Evolutionary conservation across 1,284 basidiomycete species (phyloP).

Genomic region (Moniliophthora roreri): DNA sequence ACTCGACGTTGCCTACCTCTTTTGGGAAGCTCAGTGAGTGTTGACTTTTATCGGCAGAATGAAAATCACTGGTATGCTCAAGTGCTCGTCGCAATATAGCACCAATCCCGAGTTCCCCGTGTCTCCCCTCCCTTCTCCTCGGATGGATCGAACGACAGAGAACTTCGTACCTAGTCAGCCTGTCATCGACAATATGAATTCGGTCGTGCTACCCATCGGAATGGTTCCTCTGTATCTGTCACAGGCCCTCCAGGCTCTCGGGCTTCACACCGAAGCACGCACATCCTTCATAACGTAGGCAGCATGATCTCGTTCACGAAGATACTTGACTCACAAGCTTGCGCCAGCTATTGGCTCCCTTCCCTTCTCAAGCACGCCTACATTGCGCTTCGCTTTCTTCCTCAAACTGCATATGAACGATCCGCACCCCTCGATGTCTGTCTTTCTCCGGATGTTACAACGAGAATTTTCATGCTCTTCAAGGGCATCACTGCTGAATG

Average conservation of each 20-base stretch:
- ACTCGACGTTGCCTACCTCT: conserved; percentile 30
- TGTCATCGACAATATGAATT: conserved; percentile 4
- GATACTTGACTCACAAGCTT: neutral
- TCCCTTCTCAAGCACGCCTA: conserved; percentile 35
- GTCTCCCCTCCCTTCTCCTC: conserved; percentile 15
- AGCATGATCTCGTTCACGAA: neutral
- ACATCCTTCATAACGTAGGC: conserved; percentile 16
- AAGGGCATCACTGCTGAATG: conserved; percentile 29
- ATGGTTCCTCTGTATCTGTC: conserved; percentile 14
- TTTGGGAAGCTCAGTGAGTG: conserved; percentile 31
- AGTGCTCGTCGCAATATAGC: neutral
- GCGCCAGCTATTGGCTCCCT: conserved; percentile 40
- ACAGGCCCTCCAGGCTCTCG: conserved; percentile 7
- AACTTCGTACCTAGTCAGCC: conserved; percentile 9
- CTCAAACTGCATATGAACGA: conserved; percentile 38
- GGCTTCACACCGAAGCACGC: conserved; percentile 15
- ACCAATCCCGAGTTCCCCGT: neutral
- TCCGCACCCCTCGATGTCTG: conserved; percentile 36
- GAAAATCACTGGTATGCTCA: conserved; percentile 33
- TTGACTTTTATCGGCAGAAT: too few relatives aligned
- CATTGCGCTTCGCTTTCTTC: conserved; percentile 44
- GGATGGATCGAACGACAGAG: neutral
- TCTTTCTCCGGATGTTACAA: conserved; percentile 41
- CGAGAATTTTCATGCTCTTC: conserved; percentile 48
- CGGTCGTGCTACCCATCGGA: conserved; percentile 4